Evolutionary conservation across 768 basidiomycete species (phyloP).

Genomic region (Serendipita sp.): DNA sequence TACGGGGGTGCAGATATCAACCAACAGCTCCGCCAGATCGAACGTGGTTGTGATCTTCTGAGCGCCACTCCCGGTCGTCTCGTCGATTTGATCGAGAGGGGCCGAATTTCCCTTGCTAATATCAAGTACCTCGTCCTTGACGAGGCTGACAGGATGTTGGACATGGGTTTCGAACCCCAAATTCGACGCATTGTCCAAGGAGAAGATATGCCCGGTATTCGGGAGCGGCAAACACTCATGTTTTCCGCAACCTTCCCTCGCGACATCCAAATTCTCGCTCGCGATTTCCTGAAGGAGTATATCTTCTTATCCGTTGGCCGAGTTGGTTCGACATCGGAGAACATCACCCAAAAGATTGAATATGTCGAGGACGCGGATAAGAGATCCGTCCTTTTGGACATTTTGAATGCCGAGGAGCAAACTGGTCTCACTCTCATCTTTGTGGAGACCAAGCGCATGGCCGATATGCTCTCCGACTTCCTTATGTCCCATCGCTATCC

Average conservation of each 20-base stretch:
- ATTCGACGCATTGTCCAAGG: constrained; percentile 95
- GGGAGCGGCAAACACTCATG: constrained; percentile 95
- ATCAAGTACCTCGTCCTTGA: constrained; percentile 97
- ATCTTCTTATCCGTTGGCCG: constrained; percentile 97
- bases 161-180: constrained; percentile 99
- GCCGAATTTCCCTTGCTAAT: constrained; percentile 88
- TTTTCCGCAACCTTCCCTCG: constrained; percentile 98
- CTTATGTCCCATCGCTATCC: constrained; percentile 64
- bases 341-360: constrained; percentile 98
- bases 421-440: constrained; percentile 83
- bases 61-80: constrained; percentile 96
- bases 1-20: constrained; percentile 99
- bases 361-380: constrained; percentile 97
- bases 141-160: constrained; percentile 99
- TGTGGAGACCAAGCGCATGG: constrained; percentile 99
- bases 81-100: constrained; percentile 95
- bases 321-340: constrained; percentile 96
- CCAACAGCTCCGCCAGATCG: constrained; percentile 81
- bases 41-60: constrained; percentile 92
- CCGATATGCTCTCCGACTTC: constrained; percentile 95
- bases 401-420: constrained; percentile 58
- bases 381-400: constrained; percentile 87
- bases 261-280: constrained; percentile 92
- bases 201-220: constrained; percentile 92
- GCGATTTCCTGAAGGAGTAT: constrained; percentile 96